These are phyloP conservation scores for Lotus japonicus DNA, from an alignment of 306 rosid genomes.

Conservation along the genomic window DNA sequence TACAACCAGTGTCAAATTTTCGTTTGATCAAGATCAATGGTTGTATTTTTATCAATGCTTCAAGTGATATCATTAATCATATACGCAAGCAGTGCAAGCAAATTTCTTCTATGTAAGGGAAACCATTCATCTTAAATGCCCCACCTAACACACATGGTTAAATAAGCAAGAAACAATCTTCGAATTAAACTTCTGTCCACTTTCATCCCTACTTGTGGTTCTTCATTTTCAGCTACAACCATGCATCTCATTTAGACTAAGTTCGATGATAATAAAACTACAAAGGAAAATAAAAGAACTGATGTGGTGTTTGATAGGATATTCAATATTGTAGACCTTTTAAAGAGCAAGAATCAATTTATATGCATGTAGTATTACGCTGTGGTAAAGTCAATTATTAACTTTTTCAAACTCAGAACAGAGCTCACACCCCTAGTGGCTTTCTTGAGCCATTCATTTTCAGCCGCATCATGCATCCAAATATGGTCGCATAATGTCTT, in stretches of 20 bases:
- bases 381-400: not conserved
- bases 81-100: not conserved
- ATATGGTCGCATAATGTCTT: too few relatives aligned
- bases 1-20: too few relatives aligned
- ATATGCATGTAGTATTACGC: slow-evolving; percentile 10
- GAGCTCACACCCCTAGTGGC: slow-evolving; percentile 64
- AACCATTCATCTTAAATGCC: not conserved
- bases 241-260: not conserved
- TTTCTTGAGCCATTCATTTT: slow-evolving; percentile 73
- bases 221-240: not conserved
- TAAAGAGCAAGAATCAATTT: not conserved
- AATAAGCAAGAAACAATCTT: not conserved
- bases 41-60: not conserved
- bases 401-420: not conserved
- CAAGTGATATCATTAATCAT: not conserved
- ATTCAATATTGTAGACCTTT: not conserved
- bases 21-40: too few relatives aligned
- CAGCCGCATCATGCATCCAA: slow-evolving; percentile 48
- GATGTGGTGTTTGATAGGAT: not conserved
- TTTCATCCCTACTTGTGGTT: not conserved
- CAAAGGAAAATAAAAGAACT: not conserved
- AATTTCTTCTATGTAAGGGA: not conserved
- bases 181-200: not conserved
- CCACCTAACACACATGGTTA: not conserved
- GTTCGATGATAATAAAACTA: not conserved